Conservation (phyloP, 306 rosid genomes). For the Vigna angularis region DNA sequence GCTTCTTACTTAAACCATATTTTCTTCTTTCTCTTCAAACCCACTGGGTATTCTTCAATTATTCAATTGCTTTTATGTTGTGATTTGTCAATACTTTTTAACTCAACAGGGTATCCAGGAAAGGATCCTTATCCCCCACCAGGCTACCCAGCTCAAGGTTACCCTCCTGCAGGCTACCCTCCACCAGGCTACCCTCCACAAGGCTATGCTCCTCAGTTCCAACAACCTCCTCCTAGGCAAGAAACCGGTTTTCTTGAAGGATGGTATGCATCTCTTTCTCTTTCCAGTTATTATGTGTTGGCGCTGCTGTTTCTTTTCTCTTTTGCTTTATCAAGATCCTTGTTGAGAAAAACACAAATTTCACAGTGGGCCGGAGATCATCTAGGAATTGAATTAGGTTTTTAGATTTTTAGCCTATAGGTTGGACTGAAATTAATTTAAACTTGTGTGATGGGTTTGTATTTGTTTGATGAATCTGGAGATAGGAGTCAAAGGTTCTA, state of each 20-base stretch:
- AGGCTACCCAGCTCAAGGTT: conserved; percentile 65
- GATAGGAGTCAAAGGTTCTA: background rate
- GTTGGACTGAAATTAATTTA: background rate
- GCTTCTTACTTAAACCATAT: background rate
- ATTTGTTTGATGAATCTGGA: background rate
- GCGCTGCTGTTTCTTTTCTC: background rate
- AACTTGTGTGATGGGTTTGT: background rate
- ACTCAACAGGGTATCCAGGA: conserved; percentile 22
- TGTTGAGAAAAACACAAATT: too few species aligned
- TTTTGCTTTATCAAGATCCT: background rate
- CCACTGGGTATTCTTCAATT: conserved; percentile 14
- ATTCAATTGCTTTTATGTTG: background rate
- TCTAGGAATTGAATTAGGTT: too few species aligned
- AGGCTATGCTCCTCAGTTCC: conserved; percentile 54
- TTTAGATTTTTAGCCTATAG: background rate
- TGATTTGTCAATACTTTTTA: background rate
- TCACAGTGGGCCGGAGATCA: too few species aligned
- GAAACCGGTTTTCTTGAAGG: conserved; percentile 61
- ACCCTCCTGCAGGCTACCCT: conserved; percentile 48
- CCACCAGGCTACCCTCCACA: conserved; percentile 48
- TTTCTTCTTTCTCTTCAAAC: background rate
- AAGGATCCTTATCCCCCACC: conserved; percentile 25
- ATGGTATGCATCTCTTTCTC: conserved; percentile 47
- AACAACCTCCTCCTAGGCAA: conserved; percentile 51
- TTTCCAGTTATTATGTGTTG: background rate